Conservation (phyloP, 139 green algal genomes). For the Edaphochlamys debaryana region DNA sequence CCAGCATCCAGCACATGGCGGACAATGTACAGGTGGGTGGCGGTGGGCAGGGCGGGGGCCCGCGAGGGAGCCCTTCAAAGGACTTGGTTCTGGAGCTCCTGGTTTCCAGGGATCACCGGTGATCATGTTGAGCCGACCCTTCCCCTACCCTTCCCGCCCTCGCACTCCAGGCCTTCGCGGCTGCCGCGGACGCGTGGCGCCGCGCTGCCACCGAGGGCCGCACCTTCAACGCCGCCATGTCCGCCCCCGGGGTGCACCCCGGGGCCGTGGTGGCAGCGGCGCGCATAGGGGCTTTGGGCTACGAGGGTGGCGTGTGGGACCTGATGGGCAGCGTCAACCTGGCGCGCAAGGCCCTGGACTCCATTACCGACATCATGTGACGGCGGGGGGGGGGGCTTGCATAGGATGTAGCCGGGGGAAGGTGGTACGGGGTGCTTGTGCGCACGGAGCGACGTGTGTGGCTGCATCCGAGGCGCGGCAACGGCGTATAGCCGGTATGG, state of each 20-base stretch:
- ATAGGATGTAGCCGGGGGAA: too few relatives aligned
- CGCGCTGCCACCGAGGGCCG: slow-evolving; percentile 1
- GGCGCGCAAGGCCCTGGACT: slow-evolving; percentile 33
- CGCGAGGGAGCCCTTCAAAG: too few relatives aligned
- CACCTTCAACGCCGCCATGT: slow-evolving; percentile 20
- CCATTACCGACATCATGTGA: slow-evolving; percentile 31
- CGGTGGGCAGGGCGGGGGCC: background rate
- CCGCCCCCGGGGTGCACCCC: background rate
- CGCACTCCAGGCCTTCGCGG: background rate
- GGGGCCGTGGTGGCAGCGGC: slow-evolving; percentile 34
- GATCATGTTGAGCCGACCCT: too few relatives aligned
- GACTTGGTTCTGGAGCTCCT: too few relatives aligned
- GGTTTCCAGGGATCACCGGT: too few relatives aligned
- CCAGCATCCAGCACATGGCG: slow-evolving; percentile 36
- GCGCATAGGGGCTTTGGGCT: slow-evolving; percentile 25
- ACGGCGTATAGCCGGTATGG: too few relatives aligned
- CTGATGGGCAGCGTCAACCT: slow-evolving; percentile 39
- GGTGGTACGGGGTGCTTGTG: too few relatives aligned
- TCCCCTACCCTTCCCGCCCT: too few relatives aligned
- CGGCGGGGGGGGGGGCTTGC: too few relatives aligned
- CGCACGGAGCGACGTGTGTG: too few relatives aligned
- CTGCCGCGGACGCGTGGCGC: background rate
- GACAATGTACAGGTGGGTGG: slow-evolving; percentile 23
- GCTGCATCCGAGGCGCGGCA: too few relatives aligned
- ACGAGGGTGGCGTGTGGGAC: slow-evolving; percentile 41